Evolutionary conservation across 2,329 filamentous ascomycete genomes (phyloP).

Genomic region (Microdochium nivale): DNA sequence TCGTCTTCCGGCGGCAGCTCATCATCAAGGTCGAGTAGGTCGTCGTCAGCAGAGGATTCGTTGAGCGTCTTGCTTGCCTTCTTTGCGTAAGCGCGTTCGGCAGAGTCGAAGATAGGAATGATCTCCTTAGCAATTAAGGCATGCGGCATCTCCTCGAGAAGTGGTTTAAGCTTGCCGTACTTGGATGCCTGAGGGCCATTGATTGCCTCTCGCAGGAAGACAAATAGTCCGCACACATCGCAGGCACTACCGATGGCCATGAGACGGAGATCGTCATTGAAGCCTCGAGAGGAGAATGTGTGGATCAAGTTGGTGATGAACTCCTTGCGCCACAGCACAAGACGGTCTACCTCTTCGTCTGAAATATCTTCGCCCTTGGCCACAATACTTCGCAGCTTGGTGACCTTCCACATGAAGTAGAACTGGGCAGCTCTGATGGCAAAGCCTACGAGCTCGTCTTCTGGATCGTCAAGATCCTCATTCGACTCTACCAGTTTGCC

Average conservation of each 20-base stretch:
- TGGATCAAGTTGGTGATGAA: conserved; percentile 58
- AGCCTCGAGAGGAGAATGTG: conserved; percentile 57
- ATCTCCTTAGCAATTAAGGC: conserved; percentile 57
- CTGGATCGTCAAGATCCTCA: conserved; percentile 63
- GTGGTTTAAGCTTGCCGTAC: conserved; percentile 45
- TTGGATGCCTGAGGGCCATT: conserved; percentile 34
- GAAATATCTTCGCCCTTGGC: conserved; percentile 46
- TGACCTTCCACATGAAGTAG: conserved; percentile 93
- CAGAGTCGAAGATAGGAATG: conserved; percentile 66
- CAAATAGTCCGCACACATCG: conserved; percentile 75
- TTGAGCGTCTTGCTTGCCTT: conserved; percentile 54
- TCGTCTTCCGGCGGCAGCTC: conserved; percentile 53
- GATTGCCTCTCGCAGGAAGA: conserved; percentile 53
- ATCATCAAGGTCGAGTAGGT: conserved; percentile 53
- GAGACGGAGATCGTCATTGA: conserved; percentile 71
- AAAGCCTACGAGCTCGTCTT: conserved; percentile 69
- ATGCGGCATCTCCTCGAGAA: conserved; percentile 61
- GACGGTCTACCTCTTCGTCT: conserved; percentile 49
- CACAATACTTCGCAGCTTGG: conserved; percentile 46
- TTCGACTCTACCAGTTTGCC: conserved; percentile 62
- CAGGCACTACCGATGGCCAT: conserved; percentile 69
- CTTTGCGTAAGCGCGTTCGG: conserved; percentile 72
- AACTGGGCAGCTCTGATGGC: conserved; percentile 71
- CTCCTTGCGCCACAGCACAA: conserved; percentile 44
- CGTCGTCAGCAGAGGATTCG: conserved; percentile 63